Base-by-base conservation (phyloP, 2,329 filamentous ascomycete species). In the Aspergillus chevalieri region DNA sequence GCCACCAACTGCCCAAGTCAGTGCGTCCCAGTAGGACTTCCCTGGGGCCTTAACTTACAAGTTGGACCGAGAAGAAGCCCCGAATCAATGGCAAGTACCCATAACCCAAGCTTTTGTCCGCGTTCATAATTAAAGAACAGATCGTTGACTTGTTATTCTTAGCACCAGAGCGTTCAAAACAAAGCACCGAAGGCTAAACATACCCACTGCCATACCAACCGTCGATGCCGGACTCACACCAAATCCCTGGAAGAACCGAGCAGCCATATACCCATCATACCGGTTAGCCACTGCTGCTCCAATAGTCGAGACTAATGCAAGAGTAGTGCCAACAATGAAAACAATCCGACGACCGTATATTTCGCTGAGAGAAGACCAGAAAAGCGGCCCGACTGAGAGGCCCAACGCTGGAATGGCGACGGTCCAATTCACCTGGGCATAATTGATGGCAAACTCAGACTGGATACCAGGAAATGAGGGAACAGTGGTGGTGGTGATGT, bases 51-150 rank as follows among this genome's bases (percentile, higher is more conserved):
- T n/a, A 15, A 63, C 66, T 50, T 60, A 74, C 72, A 66, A 14
- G 75, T 68, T 6, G 74, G 74, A 3, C 77, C 77, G 3, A 77
- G 58, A 0, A 81, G 66, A 4, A 78, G 65, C 4, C 79, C 79
- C 4, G 74, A 64, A 54, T 81, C 77, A 43, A 79, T 70, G n/a
- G 79, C 75, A 39, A 82, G 64, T 2, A 79, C 78, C 78, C 79
- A 82, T 12, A 82, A 57, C 0, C 79, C 79, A 22, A 81, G 67
- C 55, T 79, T 78, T 49, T 75, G 71, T 1, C 79, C 79, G 14
- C 78, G 68, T 58, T 81, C 74, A 55, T 80, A 74, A 55, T 81
- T 77, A 55, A 78, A 82, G 55, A 79, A 82, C 14, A 81, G 56
- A 61, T 80, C 78, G 52, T 75, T 76, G 50, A 80, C 67, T 65